Percentiles rank a stretch among this genome's conserved stretches.
Conservation (phyloP, 805 yeast species). For the Monosporozyma aquatica region DNA sequence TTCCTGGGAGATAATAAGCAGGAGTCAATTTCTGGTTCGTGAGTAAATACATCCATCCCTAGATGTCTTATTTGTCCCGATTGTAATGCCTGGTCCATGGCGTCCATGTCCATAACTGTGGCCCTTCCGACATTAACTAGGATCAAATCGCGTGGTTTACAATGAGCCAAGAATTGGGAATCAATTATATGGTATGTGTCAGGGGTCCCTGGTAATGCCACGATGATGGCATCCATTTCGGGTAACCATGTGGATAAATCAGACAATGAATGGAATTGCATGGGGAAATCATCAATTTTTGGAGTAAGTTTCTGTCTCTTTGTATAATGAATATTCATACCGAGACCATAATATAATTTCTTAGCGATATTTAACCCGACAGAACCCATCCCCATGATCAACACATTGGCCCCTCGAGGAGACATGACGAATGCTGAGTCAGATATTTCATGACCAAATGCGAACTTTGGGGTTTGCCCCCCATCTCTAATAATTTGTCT, state of each 20-base stretch:
- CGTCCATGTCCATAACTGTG: slow-evolving; percentile 41
- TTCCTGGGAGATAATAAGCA: slow-evolving; percentile 4
- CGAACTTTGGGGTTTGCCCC: slow-evolving; percentile 14
- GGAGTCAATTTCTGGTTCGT: slow-evolving; percentile 39
- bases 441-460: slow-evolving; percentile 33
- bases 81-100: slow-evolving; percentile 36
- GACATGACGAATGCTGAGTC: slow-evolving; percentile 30
- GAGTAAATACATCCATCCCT: slow-evolving; percentile 52
- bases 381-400: slow-evolving; percentile 52
- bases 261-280: slow-evolving; percentile 32
- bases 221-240: slow-evolving; percentile 42
- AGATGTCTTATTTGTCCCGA: slow-evolving; percentile 43
- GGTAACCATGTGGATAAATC: slow-evolving; percentile 23
- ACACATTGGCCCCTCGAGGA: slow-evolving; percentile 44
- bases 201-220: slow-evolving; percentile 50
- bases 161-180: slow-evolving; percentile 30
- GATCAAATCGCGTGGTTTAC: slow-evolving; percentile 15
- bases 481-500: slow-evolving; percentile 27
- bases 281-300: slow-evolving; percentile 14
- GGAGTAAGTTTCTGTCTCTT: slow-evolving; percentile 34
- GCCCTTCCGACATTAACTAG: slow-evolving; percentile 59
- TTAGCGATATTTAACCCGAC: slow-evolving; percentile 49
- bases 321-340: slow-evolving; percentile 51
- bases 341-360: slow-evolving; percentile 39
- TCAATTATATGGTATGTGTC: slow-evolving; percentile 43